Conservation (phyloP, 2,329 filamentous ascomycete genomes). For the Colletotrichum sp. region DNA sequence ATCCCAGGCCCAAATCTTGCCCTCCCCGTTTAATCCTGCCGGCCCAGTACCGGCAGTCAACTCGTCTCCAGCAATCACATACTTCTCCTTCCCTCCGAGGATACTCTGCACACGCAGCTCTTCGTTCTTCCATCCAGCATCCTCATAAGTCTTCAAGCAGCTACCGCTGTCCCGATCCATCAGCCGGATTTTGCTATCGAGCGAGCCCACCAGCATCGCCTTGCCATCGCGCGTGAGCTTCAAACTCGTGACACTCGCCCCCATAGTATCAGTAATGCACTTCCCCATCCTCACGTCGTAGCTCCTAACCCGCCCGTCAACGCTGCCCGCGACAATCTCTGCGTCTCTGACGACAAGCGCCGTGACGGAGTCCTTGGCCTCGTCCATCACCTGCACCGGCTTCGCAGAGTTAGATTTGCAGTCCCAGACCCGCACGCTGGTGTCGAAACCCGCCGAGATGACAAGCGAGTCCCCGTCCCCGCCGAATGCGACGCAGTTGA, state of each 20-base stretch:
- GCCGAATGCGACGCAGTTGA: conserved; percentile 82
- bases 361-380: conserved; percentile 74
- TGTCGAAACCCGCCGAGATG: conserved; percentile 76
- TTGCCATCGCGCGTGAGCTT: conserved; percentile 74
- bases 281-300: conserved; percentile 85
- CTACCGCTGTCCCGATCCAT: conserved; percentile 81
- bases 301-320: conserved; percentile 80
- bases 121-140: conserved; percentile 64
- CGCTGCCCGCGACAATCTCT: conserved; percentile 76
- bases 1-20: conserved; percentile 82
- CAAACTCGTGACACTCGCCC: conserved; percentile 77
- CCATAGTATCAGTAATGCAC: conserved; percentile 73
- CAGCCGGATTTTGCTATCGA: conserved; percentile 80
- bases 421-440: conserved; percentile 80
- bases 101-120: conserved; percentile 77
- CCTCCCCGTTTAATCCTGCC: conserved; percentile 46
- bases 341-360: conserved; percentile 51
- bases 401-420: conserved; percentile 55
- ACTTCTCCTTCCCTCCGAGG: conserved; percentile 77
- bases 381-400: conserved; percentile 74
- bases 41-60: conserved; percentile 38
- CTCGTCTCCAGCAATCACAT: conserved; percentile 84
- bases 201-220: conserved; percentile 73
- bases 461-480: conserved; percentile 78
- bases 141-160: conserved; percentile 74